Base-by-base conservation (phyloP, 140 eudicot genomes). In the Bidens hawaiensis region DNA sequence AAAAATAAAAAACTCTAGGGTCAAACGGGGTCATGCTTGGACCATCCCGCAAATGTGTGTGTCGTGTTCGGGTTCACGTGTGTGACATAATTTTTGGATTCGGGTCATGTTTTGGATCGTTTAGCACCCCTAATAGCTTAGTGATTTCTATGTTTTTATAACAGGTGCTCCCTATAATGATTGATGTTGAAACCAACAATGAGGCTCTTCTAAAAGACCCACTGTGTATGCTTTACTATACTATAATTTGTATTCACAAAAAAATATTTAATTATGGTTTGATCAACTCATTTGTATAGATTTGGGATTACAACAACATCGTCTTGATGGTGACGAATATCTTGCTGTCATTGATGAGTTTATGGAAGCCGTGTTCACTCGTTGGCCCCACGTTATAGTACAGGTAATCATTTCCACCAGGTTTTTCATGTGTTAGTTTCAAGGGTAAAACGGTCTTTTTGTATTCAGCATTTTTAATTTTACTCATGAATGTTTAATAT, bases 281-380 rank as follows among this genome's bases (percentile, higher is more conserved):
- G 59, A 51, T 24, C 17, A 34, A 24, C 59, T 24, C 18, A 30
- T 62, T 69, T 82, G 65, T 78, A 14, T 57, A 93, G 99, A 93
- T 81, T 75, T 93, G 82, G 99, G 99, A 60, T 82, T 88, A 75
- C 99, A 93, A 79, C 84, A 87, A 61, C 95, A 80, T 60, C 99
- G 99, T 61, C 95, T 93, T 72, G 99, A 93, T 22, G 99, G 99
- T 3, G 95, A 93, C 5, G 99, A 93, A 72, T 93, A 93, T 70
- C 38, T 93, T 78, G 85, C 76, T 45, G 99, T 93, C 31, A 63
- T 93, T 60, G 99, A 88, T 65, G 96, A 93, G 61, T 93, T 93
- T 80, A 93, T 93, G 99, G 96, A 93, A 76, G 95, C 99, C 62
- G 99, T 85, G 41, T 93, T 85, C 71, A 83, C 96, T 45, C 96